phyloP scores from a whole-genome alignment of 139 green algal species.

The Asterochloris sp. region DNA sequence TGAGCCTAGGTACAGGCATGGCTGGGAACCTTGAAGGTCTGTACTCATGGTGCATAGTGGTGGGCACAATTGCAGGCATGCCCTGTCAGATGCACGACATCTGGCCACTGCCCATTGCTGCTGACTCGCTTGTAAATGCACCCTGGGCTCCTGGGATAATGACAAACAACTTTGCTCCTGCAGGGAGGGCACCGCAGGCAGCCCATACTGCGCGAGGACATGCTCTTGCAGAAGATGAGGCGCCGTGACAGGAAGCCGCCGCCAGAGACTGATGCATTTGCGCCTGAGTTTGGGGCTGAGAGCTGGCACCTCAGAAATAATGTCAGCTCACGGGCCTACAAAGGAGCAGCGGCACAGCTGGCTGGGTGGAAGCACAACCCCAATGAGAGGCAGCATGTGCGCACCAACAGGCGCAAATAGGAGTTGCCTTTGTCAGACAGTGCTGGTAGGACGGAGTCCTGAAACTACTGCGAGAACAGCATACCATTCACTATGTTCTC shows the following conservation, averaged over 20 bases:
- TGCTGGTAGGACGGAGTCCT: too few relatives aligned
- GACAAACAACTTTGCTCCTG: neutral
- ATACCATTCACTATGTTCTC: too few relatives aligned
- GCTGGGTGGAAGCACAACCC: slow-evolving; percentile 74
- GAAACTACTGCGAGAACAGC: too few relatives aligned
- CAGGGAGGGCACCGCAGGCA: slow-evolving; percentile 62
- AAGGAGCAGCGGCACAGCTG: slow-evolving; percentile 39
- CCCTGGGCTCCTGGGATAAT: neutral
- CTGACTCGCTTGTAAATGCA: neutral
- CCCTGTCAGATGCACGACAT: too few relatives aligned
- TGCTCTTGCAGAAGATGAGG: slow-evolving; percentile 63
- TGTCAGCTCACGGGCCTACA: slow-evolving; percentile 6
- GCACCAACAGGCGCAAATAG: slow-evolving; percentile 61
- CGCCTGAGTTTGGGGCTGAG: slow-evolving; percentile 62
- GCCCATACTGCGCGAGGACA: slow-evolving; percentile 87
- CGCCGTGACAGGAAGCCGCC: slow-evolving; percentile 27
- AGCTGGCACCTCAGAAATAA: slow-evolving; percentile 54
- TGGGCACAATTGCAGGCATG: too few relatives aligned
- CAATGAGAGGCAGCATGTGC: slow-evolving; percentile 71
- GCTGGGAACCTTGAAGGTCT: too few relatives aligned
- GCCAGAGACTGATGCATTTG: slow-evolving; percentile 61
- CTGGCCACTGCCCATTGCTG: neutral
- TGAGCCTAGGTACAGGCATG: too few relatives aligned
- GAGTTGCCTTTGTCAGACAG: too few relatives aligned
- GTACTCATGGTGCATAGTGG: too few relatives aligned